These are phyloP conservation scores for Phytopythium kandeliae DNA, from an alignment of 352 stramenopile species.

Conservation along the genomic window DNA sequence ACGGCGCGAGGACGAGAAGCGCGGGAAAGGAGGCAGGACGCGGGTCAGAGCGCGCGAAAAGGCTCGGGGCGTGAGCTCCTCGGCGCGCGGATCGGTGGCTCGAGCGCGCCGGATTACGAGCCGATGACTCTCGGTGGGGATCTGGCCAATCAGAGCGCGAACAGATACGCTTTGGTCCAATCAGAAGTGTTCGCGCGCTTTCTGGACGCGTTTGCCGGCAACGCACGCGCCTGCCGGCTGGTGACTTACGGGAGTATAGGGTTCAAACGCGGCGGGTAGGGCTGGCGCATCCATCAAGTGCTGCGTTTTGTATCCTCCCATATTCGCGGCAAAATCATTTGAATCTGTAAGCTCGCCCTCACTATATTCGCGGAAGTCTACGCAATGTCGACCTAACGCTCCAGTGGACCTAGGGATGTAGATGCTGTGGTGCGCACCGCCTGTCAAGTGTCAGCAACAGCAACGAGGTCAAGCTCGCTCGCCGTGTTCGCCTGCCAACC, in stretches of 20 bases:
- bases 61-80: neutral
- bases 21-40: constrained; percentile 8
- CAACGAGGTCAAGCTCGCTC: no score
- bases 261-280: neutral
- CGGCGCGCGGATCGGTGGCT: constrained; percentile 1
- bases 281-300: neutral
- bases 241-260: no score
- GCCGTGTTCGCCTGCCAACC: no score
- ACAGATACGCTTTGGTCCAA: constrained; percentile 9
- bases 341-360: neutral
- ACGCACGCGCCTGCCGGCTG: neutral
- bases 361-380: no score
- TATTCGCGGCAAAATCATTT: neutral
- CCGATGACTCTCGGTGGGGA: neutral
- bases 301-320: neutral
- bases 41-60: neutral
- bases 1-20: neutral
- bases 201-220: neutral
- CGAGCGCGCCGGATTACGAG: neutral
- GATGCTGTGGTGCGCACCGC: no score
- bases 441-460: no score
- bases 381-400: no score
- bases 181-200: constrained; percentile 16
- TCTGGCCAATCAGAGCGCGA: constrained; percentile 4
- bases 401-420: no score